Evolutionary conservation across 2,329 filamentous ascomycete genomes (phyloP).

Genomic region (Aspergillus fijiensis): DNA sequence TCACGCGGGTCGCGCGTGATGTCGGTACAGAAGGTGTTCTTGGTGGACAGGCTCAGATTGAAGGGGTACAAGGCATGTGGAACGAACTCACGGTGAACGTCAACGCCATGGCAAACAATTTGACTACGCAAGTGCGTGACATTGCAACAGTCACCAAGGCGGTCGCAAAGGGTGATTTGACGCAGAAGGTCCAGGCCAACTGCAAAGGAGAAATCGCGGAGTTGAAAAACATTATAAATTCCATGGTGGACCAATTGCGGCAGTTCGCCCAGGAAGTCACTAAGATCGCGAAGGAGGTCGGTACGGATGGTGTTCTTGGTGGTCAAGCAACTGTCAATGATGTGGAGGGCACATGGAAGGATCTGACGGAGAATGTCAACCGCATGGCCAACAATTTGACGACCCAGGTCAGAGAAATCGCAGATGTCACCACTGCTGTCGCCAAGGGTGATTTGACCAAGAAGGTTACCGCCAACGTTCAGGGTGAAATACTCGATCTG

Average conservation of each 20-base stretch:
- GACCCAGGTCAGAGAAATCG: constrained; percentile 96
- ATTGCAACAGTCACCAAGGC: constrained; percentile 78
- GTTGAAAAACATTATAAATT: constrained; percentile 98
- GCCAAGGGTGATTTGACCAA: constrained; percentile 91
- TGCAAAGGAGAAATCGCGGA: constrained; percentile 89
- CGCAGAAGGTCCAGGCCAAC: constrained; percentile 92
- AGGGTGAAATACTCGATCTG: constrained; percentile 89
- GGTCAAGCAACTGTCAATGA: constrained; percentile 95
- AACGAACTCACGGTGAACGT: constrained; percentile 83
- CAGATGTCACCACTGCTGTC: constrained; percentile 92
- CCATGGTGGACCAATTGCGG: constrained; percentile 96
- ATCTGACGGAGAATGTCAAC: constrained; percentile 93
- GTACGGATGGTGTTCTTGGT: constrained; percentile 89
- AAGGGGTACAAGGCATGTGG: constrained; percentile 85
- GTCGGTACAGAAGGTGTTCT: constrained; percentile 82
- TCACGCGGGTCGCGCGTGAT: constrained; percentile 78
- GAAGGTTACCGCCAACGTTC: constrained; percentile 91
- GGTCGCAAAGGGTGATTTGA: constrained; percentile 80
- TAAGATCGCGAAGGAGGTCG: constrained; percentile 92
- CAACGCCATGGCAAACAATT: constrained; percentile 83
- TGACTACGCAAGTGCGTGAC: constrained; percentile 87
- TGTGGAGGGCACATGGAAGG: constrained; percentile 95
- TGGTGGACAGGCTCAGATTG: constrained; percentile 78
- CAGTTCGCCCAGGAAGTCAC: constrained; percentile 97
- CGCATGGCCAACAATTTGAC: constrained; percentile 98